A percentile compares a stretch with the other conserved stretches of the same genome.
Conservation (phyloP, 1,139 yeast species). For the Blastobotrys petasosporus region DNA sequence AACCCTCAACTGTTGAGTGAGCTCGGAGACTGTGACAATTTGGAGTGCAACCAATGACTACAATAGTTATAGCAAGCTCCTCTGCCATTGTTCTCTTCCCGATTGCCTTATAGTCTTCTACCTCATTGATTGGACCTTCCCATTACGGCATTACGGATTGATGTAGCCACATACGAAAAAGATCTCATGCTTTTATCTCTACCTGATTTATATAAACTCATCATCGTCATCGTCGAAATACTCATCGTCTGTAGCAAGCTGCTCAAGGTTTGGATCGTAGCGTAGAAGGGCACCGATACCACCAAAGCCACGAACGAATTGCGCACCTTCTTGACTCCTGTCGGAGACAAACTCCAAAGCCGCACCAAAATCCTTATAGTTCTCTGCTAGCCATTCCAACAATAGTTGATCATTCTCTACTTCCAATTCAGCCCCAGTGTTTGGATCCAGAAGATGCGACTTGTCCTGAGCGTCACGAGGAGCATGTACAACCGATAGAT, state of each 20-base stretch:
- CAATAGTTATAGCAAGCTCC: too few species aligned
- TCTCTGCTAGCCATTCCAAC: conserved; percentile 97
- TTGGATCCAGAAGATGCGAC: conserved; percentile 71
- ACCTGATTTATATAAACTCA: conserved; percentile 13
- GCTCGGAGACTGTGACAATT: too few species aligned
- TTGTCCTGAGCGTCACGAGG: conserved; percentile 47
- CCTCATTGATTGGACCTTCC: too few species aligned
- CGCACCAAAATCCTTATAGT: conserved; percentile 91
- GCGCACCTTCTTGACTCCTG: conserved; percentile 96
- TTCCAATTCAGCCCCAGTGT: conserved; percentile 87
- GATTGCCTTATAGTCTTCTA: too few species aligned
- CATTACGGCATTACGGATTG: too few species aligned
- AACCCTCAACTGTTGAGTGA: too few species aligned
- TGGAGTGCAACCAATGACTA: too few species aligned
- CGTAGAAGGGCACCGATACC: conserved; percentile 96
- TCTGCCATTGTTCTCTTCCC: too few species aligned
- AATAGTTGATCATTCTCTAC: conserved; percentile 72
- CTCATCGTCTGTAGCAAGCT: conserved; percentile 81
- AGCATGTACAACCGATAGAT: conserved; percentile 60
- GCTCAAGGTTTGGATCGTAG: conserved; percentile 95
- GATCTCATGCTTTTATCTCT: not conserved
- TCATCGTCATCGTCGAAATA: conserved; percentile 63
- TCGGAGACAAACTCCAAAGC: conserved; percentile 93
- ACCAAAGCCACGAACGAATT: conserved; percentile 96
- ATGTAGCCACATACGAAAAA: too few species aligned